phyloP scores from a whole-genome alignment of 257 asterid genomes.

The Solanum dulcamara region DNA sequence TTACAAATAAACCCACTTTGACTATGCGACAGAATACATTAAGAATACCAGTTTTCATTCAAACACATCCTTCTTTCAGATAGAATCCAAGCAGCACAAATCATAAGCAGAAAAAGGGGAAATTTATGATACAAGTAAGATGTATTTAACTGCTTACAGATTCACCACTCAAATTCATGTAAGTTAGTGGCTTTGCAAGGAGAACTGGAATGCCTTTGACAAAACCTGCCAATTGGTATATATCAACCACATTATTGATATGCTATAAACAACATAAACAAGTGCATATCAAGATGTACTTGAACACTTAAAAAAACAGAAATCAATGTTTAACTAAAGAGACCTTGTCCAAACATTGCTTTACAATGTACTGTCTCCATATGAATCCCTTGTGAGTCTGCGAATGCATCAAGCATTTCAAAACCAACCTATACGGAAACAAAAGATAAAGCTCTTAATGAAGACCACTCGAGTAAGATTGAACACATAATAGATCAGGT shows the following conservation, averaged over 20 bases:
- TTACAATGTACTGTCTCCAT: slow-evolving; percentile 76
- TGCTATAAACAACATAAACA: no score
- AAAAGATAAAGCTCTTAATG: not conserved
- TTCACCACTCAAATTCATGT: slow-evolving; percentile 91
- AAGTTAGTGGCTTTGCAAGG: slow-evolving; percentile 91
- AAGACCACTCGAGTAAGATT: not conserved
- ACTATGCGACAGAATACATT: not conserved
- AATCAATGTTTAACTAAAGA: not conserved
- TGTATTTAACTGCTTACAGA: slow-evolving; percentile 40
- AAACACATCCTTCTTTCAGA: not conserved
- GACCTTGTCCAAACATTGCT: slow-evolving; percentile 84
- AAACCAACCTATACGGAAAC: slow-evolving; percentile 37
- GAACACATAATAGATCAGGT: not conserved
- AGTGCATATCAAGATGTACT: not conserved
- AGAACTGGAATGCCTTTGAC: slow-evolving; percentile 61
- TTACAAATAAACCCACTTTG: not conserved
- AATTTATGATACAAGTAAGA: not conserved
- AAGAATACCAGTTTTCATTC: not conserved
- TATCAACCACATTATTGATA: no score
- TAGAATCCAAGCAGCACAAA: not conserved
- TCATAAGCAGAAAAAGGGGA: not conserved
- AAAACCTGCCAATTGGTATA: slow-evolving; percentile 38
- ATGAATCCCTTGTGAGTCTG: slow-evolving; percentile 41
- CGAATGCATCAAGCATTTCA: slow-evolving; percentile 78
- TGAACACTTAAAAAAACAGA: not conserved